These are phyloP conservation scores for Ganoderma meredithae DNA, from an alignment of 1,284 basidiomycete species.

Conservation along the genomic window DNA sequence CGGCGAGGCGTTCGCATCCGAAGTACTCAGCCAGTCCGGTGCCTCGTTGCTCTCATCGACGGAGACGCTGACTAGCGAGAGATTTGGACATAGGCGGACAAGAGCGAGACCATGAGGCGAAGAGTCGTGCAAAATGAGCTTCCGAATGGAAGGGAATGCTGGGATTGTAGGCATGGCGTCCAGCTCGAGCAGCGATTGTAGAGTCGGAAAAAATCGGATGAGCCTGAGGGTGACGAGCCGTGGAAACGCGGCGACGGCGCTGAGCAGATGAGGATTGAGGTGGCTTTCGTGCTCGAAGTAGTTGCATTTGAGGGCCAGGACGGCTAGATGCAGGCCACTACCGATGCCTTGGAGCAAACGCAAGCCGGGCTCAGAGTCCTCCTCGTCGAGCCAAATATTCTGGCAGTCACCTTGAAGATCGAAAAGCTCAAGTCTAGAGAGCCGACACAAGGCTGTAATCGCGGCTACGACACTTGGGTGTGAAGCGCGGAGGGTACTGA, in stretches of 20 bases:
- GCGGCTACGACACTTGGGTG: neutral
- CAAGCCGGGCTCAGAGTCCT: neutral
- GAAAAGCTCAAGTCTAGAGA: neutral
- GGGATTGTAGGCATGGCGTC: neutral
- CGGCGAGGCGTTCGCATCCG: neutral
- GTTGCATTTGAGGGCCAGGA: neutral
- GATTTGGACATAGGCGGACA: neutral
- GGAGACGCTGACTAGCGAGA: neutral
- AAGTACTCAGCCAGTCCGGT: neutral
- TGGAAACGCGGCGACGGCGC: neutral
- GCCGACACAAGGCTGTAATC: neutral
- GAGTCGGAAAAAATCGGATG: neutral
- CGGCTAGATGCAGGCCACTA: neutral
- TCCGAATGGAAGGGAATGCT: slow-evolving; percentile 1
- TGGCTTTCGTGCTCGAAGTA: neutral
- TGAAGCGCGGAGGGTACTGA: neutral
- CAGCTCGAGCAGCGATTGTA: neutral
- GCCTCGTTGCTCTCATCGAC: neutral
- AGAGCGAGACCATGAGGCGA: neutral
- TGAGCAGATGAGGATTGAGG: neutral
- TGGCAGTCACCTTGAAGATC: neutral
- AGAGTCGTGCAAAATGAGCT: neutral
- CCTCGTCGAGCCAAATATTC: neutral
- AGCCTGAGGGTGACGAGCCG: neutral
- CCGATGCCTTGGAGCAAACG: neutral